Base-by-base conservation (phyloP, 306 rosid genomes). In the Quercus mongolica region DNA sequence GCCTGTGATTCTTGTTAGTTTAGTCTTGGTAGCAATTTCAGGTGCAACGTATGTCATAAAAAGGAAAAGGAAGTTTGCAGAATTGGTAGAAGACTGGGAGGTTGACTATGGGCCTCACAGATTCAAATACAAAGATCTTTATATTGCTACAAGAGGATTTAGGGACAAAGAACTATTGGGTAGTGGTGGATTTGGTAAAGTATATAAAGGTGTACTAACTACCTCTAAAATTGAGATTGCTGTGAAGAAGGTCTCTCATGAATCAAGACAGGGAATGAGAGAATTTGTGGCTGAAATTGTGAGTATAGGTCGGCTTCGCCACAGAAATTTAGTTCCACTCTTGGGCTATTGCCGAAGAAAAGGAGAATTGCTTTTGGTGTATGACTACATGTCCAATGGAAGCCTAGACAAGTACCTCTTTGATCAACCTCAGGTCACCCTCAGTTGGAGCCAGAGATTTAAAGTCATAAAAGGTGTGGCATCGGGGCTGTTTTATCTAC, bases 221-320 rank as follows among this genome's bases (percentile, higher is more conserved):
- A 54, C 57, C 26, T 81, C 86, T 0, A 82, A 76, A 44, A 57
- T 65, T 13, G 84, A 76, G 51, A 64, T 87, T 55, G 90, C 80
- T 0, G 86, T 87, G 56, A 78, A 87, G 28, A 83, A 11, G 71
- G 64, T 82, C 46, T 78, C 81, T 2, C 86, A 80, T 28, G 86
- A 81, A 49, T 85, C 88, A 25, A 75, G 79, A 4, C 85, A 85
- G 25, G 88, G 88, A 55, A 81, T 81, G 83, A 78, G 82, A 74
- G 49, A 85, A 26, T 85, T 85, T 56, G 83, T 82, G 5, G 82
- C 88, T 38, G 46, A 38, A 38, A 38, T 38, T 38, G 46, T 38
- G 46, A 38, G 46, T 7, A 38, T 38, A 38, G 46, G 46, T 38
- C 46, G 46, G 46, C 46, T 38, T 38, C 46, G 46, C 11, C 46